Evolutionary conservation across 208 protist species (phyloP).

Genomic region (Balamuthia mandrillaris): DNA sequence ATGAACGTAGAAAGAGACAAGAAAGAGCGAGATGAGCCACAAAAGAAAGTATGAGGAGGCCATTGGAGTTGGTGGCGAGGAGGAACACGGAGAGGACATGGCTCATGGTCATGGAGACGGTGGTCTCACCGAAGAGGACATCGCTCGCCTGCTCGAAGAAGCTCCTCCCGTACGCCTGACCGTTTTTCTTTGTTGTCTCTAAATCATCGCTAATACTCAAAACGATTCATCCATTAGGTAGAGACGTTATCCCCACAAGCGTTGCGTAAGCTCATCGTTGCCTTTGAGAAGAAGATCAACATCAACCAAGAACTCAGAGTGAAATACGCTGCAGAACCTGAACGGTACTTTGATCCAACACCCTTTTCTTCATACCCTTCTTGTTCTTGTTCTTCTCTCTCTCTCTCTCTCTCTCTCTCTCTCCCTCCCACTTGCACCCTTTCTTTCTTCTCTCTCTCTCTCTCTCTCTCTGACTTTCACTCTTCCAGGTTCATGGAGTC

Average conservation of each 20-base stretch:
- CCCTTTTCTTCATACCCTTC: too few relatives aligned
- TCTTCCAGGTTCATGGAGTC: constrained; percentile 62
- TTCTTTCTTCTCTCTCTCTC: neutral
- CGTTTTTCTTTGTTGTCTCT: neutral
- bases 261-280: constrained; percentile 59
- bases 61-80: neutral
- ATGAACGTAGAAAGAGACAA: too few relatives aligned
- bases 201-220: neutral
- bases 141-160: neutral
- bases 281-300: constrained; percentile 67
- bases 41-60: constrained; percentile 18
- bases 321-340: constrained; percentile 64
- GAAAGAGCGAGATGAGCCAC: too few relatives aligned
- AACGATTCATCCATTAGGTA: constrained; percentile 26
- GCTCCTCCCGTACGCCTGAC: neutral
- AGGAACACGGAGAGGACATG: too few relatives aligned
- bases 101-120: neutral
- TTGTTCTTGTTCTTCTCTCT: neutral
- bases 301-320: constrained; percentile 64
- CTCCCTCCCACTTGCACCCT: neutral
- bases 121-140: constrained; percentile 11
- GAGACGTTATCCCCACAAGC: constrained; percentile 46
- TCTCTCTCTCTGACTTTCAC: neutral
- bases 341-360: constrained; percentile 65
- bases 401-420: neutral